Evolutionary conservation across 192 early-diverging fungal genomes (phyloP).

Genomic region (Coemansia sp.): DNA sequence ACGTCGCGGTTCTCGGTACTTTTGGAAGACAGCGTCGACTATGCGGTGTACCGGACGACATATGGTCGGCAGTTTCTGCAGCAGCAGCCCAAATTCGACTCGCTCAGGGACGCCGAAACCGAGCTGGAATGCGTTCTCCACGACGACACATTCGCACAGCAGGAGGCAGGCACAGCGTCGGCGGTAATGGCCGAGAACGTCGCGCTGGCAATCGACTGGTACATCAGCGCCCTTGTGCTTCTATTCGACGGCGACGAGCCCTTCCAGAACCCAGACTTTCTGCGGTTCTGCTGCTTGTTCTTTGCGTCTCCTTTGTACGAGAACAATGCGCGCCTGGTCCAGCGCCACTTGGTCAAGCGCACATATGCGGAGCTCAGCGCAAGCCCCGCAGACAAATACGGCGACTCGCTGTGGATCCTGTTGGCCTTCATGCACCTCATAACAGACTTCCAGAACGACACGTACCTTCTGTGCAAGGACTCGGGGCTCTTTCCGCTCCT

Average conservation of each 20-base stretch:
- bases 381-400: slow-evolving; percentile 17
- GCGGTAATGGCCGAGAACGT: slow-evolving; percentile 42
- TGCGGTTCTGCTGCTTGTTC: slow-evolving; percentile 54
- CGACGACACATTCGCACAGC: slow-evolving; percentile 32
- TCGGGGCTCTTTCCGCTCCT: slow-evolving; percentile 49
- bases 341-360: slow-evolving; percentile 52
- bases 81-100: slow-evolving; percentile 49
- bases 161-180: slow-evolving; percentile 10
- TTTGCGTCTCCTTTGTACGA: slow-evolving; percentile 55
- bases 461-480: slow-evolving; percentile 46
- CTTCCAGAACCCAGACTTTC: slow-evolving; percentile 51
- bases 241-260: slow-evolving; percentile 51
- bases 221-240: slow-evolving; percentile 37
- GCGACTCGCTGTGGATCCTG: slow-evolving; percentile 42
- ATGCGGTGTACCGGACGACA: slow-evolving; percentile 37
- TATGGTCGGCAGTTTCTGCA: slow-evolving; percentile 31
- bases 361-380: slow-evolving; percentile 47
- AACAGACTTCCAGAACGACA: slow-evolving; percentile 50
- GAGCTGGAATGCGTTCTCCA: slow-evolving; percentile 49
- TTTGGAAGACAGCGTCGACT: slow-evolving; percentile 50
- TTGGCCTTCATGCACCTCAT: slow-evolving; percentile 46
- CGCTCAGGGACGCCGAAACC: slow-evolving; percentile 40
- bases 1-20: slow-evolving; percentile 52
- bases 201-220: slow-evolving; percentile 54
- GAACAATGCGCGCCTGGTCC: slow-evolving; percentile 52